Percentiles rank a stretch among this genome's conserved stretches.
These are phyloP conservation scores for Eucalyptus erythrocorys DNA, from an alignment of 345 rosid genomes.

Conservation along the genomic window DNA sequence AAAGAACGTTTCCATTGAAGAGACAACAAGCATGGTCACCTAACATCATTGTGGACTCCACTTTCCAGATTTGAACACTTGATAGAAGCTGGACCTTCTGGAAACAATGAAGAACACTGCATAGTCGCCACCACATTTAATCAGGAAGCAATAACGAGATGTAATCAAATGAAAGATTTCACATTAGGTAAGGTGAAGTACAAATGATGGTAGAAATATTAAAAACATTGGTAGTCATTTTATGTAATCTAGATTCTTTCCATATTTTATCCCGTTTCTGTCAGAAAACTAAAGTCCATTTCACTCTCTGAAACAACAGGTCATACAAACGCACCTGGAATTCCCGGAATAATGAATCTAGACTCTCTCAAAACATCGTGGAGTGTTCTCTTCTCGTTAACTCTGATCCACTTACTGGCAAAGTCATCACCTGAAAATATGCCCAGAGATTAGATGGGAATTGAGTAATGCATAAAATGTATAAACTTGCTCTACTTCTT, in stretches of 20 bases:
- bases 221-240: background rate
- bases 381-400: slow-evolving; percentile 58
- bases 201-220: background rate
- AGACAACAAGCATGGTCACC: background rate
- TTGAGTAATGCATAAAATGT: background rate
- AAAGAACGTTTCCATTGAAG: background rate
- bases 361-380: slow-evolving; percentile 57
- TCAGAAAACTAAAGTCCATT: background rate
- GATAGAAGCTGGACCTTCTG: slow-evolving; percentile 48
- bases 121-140: background rate
- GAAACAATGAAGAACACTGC: slow-evolving; percentile 74
- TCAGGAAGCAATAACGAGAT: background rate
- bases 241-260: background rate
- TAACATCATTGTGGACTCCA: slow-evolving; percentile 25
- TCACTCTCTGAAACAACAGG: background rate
- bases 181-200: background rate
- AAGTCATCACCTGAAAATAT: background rate
- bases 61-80: slow-evolving; percentile 51
- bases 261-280: background rate
- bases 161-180: background rate
- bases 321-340: slow-evolving; percentile 48
- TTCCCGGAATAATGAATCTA: slow-evolving; percentile 46
- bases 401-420: slow-evolving; percentile 50
- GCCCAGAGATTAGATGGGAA: background rate
- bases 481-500: background rate